Evolutionary conservation across 306 rosid genomes (phyloP).

Genomic region (Glycine latifolia): DNA sequence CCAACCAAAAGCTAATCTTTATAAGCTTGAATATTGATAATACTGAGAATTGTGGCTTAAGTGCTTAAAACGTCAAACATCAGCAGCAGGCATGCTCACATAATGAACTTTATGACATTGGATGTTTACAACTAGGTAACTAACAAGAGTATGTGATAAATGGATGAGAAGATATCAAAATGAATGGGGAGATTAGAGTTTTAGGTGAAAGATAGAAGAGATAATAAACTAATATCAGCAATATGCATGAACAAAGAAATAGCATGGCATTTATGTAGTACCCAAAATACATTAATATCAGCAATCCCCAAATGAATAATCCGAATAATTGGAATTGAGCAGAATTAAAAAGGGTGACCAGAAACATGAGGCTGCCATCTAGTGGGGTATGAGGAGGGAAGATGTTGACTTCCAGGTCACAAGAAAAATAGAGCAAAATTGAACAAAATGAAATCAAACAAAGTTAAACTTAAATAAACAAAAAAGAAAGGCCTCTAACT

Average conservation of each 20-base stretch:
- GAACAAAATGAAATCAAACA: not conserved
- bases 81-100: not conserved
- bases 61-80: not conserved
- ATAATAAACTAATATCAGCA: not conserved
- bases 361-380: not conserved
- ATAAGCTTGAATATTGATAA: conserved; percentile 3
- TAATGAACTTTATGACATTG: conserved; percentile 15
- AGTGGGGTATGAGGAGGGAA: not conserved
- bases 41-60: conserved; percentile 13
- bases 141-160: not conserved
- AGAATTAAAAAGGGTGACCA: not conserved
- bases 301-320: not conserved
- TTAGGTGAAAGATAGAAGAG: not conserved
- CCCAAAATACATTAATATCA: conserved; percentile 3
- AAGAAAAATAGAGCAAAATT: not conserved
- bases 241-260: not conserved
- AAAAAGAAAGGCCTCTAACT: not conserved
- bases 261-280: conserved; percentile 2
- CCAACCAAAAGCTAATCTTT: not conserved
- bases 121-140: not conserved
- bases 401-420: not conserved
- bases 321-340: not conserved
- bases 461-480: not conserved
- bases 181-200: not conserved
- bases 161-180: not conserved